Conservation (phyloP, 2,329 filamentous ascomycete genomes). For the Amylocarpus encephaloides region DNA sequence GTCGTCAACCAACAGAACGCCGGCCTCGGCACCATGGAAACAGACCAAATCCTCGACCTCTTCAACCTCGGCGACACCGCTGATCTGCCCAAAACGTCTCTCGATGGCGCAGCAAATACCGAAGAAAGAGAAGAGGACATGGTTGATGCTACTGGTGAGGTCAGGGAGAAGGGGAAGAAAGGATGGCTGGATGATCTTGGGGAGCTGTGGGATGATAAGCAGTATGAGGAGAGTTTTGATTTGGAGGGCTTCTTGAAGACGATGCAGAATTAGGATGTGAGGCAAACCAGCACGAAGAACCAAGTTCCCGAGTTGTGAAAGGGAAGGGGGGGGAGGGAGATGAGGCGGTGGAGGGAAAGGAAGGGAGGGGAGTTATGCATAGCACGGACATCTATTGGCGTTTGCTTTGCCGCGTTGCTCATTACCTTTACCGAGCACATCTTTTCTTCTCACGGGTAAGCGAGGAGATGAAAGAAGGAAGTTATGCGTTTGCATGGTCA, state of each 20-base stretch:
- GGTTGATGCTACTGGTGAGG: conserved; percentile 88
- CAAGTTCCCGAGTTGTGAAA: no score
- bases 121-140: conserved; percentile 73
- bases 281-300: no score
- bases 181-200: conserved; percentile 91
- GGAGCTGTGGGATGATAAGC: conserved; percentile 93
- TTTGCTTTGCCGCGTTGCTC: no score
- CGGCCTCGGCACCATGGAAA: conserved; percentile 88
- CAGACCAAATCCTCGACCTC: conserved; percentile 92
- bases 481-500: neutral
- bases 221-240: conserved; percentile 98
- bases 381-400: no score
- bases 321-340: no score
- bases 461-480: neutral
- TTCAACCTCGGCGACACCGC: conserved; percentile 84
- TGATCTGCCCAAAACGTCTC: conserved; percentile 46
- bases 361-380: no score
- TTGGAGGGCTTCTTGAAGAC: conserved; percentile 90
- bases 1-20: conserved; percentile 99
- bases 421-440: no score
- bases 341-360: no score
- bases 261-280: conserved; percentile 60
- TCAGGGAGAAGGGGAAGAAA: conserved; percentile 93
- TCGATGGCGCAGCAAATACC: conserved; percentile 36
- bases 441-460: no score